Evolutionary conservation across 2,329 filamentous ascomycete species (phyloP), one percentile per base, ranked within the genome.

Genomic region (Cordyceps cateniannulata): DNA sequence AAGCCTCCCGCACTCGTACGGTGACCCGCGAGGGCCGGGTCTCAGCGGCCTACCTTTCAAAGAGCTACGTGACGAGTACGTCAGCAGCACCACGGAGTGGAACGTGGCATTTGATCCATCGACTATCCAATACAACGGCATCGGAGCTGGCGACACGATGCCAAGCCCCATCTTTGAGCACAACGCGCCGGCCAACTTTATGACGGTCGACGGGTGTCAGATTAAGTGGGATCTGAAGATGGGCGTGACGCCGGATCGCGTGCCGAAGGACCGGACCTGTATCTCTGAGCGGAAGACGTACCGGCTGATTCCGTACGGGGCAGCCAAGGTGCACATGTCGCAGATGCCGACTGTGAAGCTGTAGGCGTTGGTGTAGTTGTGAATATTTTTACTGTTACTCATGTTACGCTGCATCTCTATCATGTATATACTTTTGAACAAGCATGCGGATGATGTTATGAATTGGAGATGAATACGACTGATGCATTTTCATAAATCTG

Each of bases 241-340:
- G 12, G 65, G 70, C 22, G 67, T 72, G 27, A 69, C 70, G 12
- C 75, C 73, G 42, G 70, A 73, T 40, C 58, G 61, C 42, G 61
- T 65, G 14, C 67, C 68, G 2, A 27, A 18, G 7, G 50, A 63
- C 9, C 54, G 63, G 27, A 65, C 16, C 2, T 69, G 68, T 27
- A 60, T 62, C 3, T 72, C 73, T 0, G 63, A 69, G 45, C 69
- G 65, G n/a, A 67, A 70, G 53, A 66, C 73, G 14, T 70, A 70
- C 25, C 64, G 27, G n/a, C 61, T 80, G 20, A 70, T 75, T 14
- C 79, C 78, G n/a, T 80, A 76, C 67, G 78, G 76, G 2, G 74
- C 74, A 44, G 73, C 77, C 16, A 79, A 77, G 65, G 65, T 80
- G 61, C 77, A 78, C 62, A 78, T 81, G 67, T 65, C 67, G 9